Percentiles rank a stretch among this genome's conserved stretches.
Conservation (phyloP, 176 grass and related monocot species). For the Saccharum spontaneum region DNA sequence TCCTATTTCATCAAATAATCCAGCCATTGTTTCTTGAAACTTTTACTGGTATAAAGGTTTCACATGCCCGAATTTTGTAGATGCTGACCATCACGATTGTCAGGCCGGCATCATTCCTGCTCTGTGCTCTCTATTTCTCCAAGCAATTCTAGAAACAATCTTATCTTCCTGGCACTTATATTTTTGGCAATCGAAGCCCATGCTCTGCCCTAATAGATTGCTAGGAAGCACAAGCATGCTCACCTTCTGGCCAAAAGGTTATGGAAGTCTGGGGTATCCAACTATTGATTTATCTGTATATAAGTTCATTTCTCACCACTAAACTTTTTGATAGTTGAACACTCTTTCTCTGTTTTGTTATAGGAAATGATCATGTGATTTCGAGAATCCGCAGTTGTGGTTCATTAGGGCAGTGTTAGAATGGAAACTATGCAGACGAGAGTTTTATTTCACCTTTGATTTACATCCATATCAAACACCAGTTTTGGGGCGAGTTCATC, state of each 20-base stretch:
- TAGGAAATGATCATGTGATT: background rate
- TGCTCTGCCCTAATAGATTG: background rate
- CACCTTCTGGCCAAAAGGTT: background rate
- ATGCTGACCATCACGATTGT: too few species aligned
- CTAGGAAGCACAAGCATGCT: background rate
- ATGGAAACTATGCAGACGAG: background rate
- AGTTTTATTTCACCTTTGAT: background rate
- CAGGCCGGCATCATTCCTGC: background rate
- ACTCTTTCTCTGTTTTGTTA: background rate
- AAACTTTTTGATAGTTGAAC: background rate
- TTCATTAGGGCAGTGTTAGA: background rate
- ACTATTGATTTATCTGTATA: background rate
- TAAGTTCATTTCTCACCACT: background rate
- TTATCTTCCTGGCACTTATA: background rate
- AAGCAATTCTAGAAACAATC: background rate
- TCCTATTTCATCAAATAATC: background rate
- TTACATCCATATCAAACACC: background rate
- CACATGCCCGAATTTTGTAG: background rate
- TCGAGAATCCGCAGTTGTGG: background rate
- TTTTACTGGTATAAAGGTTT: background rate
- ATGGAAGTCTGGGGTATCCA: background rate
- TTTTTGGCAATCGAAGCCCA: background rate
- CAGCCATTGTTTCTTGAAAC: background rate
- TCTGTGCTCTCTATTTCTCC: slow-evolving; percentile 2
- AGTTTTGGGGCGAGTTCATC: too few species aligned